Conservation (phyloP, 2,329 filamentous ascomycete genomes). For the Alternaria arbusti region DNA sequence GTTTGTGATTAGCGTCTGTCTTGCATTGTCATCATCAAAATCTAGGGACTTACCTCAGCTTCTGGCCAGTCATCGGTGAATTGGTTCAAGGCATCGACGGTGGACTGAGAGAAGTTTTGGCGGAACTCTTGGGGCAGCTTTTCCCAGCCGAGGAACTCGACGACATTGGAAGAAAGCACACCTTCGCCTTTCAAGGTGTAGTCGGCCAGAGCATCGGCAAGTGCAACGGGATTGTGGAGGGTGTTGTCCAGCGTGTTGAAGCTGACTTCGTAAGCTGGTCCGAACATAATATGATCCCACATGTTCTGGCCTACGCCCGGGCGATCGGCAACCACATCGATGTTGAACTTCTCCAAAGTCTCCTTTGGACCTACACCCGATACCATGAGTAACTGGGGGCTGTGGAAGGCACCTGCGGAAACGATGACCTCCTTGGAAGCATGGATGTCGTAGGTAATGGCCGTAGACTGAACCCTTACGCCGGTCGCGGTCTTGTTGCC, state of each 20-base stretch:
- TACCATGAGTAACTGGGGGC: slow-evolving; percentile 47
- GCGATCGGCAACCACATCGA: slow-evolving; percentile 23
- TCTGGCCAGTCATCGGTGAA: neutral
- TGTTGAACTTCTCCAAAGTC: slow-evolving; percentile 18
- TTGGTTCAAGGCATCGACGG: neutral
- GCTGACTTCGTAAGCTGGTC: slow-evolving; percentile 3
- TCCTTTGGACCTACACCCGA: slow-evolving; percentile 43
- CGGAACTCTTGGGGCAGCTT: neutral
- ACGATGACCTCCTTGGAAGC: slow-evolving; percentile 19
- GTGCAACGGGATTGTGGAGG: neutral
- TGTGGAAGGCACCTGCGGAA: neutral
- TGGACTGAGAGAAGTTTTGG: neutral
- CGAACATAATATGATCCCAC: slow-evolving; percentile 22
- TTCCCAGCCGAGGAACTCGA: slow-evolving; percentile 1
- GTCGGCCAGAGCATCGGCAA: neutral
- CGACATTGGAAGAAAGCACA: neutral
- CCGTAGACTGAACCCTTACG: slow-evolving; percentile 49
- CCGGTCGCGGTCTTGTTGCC: slow-evolving; percentile 12
- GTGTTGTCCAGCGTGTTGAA: neutral
- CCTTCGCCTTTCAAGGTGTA: neutral
- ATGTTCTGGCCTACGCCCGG: slow-evolving; percentile 34
- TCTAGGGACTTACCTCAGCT: neutral
- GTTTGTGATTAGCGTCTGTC: neutral
- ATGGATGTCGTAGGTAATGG: slow-evolving; percentile 43
- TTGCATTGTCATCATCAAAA: neutral